Evolutionary conservation across 75 land plant species (phyloP).

Genomic region (Larix kaempferi): DNA sequence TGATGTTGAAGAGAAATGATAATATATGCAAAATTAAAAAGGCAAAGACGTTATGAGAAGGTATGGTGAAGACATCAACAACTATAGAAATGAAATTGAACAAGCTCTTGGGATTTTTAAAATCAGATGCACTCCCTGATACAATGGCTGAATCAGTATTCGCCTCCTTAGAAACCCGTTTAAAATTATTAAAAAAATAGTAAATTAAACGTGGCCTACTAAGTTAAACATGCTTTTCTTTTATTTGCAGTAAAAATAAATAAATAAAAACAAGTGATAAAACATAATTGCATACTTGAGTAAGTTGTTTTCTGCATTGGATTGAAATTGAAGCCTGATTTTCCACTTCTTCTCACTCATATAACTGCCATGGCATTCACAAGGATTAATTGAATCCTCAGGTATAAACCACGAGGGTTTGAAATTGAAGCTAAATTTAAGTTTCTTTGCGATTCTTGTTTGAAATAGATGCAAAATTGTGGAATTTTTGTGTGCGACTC

Average conservation of each 20-base stretch:
- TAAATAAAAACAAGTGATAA: not conserved
- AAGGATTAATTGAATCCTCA: too few species aligned
- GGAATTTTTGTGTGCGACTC: too few species aligned
- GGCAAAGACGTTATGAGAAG: constrained; percentile 78
- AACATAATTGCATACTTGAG: not conserved
- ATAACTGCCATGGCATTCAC: constrained; percentile 44
- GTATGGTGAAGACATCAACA: constrained; percentile 87
- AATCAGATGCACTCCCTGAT: constrained; percentile 7
- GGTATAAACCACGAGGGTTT: too few species aligned
- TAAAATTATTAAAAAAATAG: not conserved
- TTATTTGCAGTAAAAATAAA: not conserved
- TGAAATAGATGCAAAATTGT: too few species aligned
- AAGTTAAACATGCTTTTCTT: not conserved
- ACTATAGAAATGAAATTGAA: constrained; percentile 84
- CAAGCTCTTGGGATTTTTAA: constrained; percentile 22
- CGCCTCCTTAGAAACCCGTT: not conserved
- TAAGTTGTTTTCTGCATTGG: constrained; percentile 54
- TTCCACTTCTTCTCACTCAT: constrained; percentile 85
- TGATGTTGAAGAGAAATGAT: too few species aligned
- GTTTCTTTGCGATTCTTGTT: too few species aligned
- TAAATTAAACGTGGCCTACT: not conserved
- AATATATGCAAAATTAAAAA: not conserved
- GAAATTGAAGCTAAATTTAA: too few species aligned
- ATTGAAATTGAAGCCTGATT: constrained; percentile 73
- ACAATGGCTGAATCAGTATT: not conserved